Base-by-base conservation (phyloP, 495 filamentous ascomycete genomes). In the Penicillium soppii region DNA sequence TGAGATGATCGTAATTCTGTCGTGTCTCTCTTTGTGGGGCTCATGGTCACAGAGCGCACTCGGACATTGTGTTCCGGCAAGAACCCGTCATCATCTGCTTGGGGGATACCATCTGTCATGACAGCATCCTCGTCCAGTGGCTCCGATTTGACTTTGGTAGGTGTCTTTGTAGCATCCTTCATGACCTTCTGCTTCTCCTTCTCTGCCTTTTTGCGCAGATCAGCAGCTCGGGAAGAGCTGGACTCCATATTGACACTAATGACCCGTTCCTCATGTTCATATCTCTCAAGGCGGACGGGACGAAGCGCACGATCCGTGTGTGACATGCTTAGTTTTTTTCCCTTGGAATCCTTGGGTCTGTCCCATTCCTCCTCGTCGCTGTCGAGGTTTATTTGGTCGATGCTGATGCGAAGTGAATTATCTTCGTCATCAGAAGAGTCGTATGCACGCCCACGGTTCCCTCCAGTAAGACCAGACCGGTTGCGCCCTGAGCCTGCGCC, bases 181-280 rank as follows among this genome's bases (percentile, higher is more conserved):
- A 62, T 57, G 10, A 38, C 39, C 8, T 51, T 58, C 42, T 68
- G 65, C 49, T 66, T 59, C 42, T 68, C 66, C 48, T 66, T 57
- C 52, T 71, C 63, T 17, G 69, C 70, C 57, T 73, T 58, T 21
- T 66, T 49, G 17, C 70, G 66, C 5, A 75, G 38, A 45, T 76
- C 68, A 6, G 74, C 73, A 3, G 77, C 67, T 30, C 69, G 70
- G n/a, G 61, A 61, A 16, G 72, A 67, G 57, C 72, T 79, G 3
- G 76, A 75, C 43, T 81, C 78, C 59, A 77, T 78, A 46, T 78
- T 76, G 35, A 81, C 73, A 50, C 70, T 73, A 26, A 76, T 57
- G 9, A 66, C 58, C 15, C 77, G 69, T 36, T 81, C 78, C 42
- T 74, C 70, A 62, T 82, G 79, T 45, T 76, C 74, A 56, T 75